Conservation (phyloP, 768 basidiomycete genomes). For the Podaxis mareebaensis region DNA sequence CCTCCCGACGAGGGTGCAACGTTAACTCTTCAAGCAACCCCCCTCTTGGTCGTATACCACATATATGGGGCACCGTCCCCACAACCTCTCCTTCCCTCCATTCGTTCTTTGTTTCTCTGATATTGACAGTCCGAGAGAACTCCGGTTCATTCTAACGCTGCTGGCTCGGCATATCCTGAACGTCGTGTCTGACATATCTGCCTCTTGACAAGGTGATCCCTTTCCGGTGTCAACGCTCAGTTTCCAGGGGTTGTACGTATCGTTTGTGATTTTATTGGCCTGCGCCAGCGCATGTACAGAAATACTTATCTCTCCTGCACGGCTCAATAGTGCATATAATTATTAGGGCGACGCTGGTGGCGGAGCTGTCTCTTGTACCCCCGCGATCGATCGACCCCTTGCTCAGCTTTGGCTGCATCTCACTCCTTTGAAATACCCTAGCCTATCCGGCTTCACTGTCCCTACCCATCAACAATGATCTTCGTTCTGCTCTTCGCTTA, state of each 20-base stretch:
- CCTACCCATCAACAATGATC: constrained; percentile 18
- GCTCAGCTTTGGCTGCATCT: constrained; percentile 15
- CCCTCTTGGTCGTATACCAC: neutral
- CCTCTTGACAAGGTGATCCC: constrained; percentile 6
- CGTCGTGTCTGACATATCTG: neutral
- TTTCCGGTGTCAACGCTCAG: neutral
- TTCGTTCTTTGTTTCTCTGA: neutral
- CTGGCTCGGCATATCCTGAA: constrained; percentile 9
- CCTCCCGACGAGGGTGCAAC: neutral
- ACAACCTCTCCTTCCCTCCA: neutral
- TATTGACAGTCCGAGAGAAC: neutral
- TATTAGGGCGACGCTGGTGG: constrained; percentile 6
- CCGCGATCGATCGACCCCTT: constrained; percentile 6
- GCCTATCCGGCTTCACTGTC: constrained; percentile 19
- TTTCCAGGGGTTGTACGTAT: neutral
- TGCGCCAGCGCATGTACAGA: neutral
- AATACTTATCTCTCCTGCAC: constrained; percentile 3
- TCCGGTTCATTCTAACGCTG: constrained; percentile 4
- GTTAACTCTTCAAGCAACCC: neutral
- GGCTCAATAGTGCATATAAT: neutral
- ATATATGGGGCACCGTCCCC: neutral
- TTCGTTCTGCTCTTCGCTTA: constrained; percentile 1
- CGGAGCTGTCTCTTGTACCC: neutral
- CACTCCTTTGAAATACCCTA: constrained; percentile 18
- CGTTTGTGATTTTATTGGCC: neutral